phyloP scores from a whole-genome alignment of 2,329 filamentous ascomycete species.

The Bipolaris zeicola region DNA sequence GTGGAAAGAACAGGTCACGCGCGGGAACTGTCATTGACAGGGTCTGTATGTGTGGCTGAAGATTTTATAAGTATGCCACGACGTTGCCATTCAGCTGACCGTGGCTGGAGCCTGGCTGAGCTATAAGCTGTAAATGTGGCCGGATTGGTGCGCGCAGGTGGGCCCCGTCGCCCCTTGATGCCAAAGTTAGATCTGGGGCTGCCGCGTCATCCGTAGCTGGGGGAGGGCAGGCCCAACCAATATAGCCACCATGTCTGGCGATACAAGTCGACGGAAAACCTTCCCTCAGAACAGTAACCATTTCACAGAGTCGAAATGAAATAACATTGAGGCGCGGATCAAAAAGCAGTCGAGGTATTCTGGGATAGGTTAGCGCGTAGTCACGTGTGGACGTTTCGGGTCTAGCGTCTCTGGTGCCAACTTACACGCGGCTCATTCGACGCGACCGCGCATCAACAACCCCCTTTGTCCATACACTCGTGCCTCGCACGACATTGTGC shows the following conservation, averaged over 20 bases:
- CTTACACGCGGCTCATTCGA: not conserved
- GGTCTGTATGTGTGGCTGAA: slow-evolving; percentile 20
- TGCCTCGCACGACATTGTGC: not conserved
- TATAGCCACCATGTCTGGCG: not conserved
- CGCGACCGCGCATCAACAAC: not conserved
- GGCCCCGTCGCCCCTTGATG: slow-evolving; percentile 13
- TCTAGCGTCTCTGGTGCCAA: not conserved
- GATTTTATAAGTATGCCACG: slow-evolving; percentile 9
- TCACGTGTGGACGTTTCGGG: not conserved
- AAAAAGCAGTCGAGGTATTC: not conserved
- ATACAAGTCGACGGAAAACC: not conserved
- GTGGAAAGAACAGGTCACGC: not conserved
- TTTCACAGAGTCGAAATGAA: not conserved
- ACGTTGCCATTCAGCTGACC: slow-evolving; percentile 12
- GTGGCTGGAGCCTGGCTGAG: slow-evolving; percentile 12
- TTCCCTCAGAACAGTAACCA: not conserved
- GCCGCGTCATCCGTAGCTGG: slow-evolving; percentile 24
- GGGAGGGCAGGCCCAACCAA: not conserved
- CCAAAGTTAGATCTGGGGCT: slow-evolving; percentile 17
- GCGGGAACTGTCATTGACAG: not conserved
- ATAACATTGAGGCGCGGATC: not conserved
- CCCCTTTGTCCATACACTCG: not conserved
- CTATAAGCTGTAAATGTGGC: slow-evolving; percentile 18
- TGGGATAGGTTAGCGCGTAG: not conserved
- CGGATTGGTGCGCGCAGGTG: slow-evolving; percentile 25